These are phyloP conservation scores for Dioscorea alata DNA, from an alignment of 106 monocot species.

Conservation along the genomic window DNA sequence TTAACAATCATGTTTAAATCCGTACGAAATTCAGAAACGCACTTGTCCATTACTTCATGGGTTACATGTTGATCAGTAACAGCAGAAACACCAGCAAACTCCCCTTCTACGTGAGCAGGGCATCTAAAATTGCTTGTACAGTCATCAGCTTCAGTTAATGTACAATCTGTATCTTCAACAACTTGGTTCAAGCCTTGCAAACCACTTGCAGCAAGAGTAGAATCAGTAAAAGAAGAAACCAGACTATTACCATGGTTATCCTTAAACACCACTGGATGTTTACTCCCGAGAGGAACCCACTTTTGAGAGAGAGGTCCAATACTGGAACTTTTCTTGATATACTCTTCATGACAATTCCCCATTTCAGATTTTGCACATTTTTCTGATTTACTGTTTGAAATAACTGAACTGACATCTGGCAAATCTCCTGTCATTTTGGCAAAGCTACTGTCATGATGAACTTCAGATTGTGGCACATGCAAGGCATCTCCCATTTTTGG, in stretches of 20 bases:
- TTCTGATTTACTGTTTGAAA: slow-evolving; percentile 4
- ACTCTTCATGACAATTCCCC: slow-evolving; percentile 17
- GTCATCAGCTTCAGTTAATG: slow-evolving; percentile 19
- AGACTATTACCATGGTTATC: background rate
- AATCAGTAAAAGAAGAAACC: background rate
- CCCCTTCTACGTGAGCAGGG: slow-evolving; percentile 6
- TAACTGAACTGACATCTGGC: background rate
- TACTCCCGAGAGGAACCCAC: slow-evolving; percentile 43
- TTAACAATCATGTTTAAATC: slow-evolving; percentile 49
- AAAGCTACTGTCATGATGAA: background rate
- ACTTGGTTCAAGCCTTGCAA: slow-evolving; percentile 6
- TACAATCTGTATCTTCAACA: slow-evolving; percentile 15
- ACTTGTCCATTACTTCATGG: background rate
- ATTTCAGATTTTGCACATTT: slow-evolving; percentile 1
- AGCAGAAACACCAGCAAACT: background rate
- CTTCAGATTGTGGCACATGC: background rate
- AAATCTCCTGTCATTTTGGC: slow-evolving; percentile 1
- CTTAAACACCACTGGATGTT: slow-evolving; percentile 4
- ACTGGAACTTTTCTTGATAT: slow-evolving; percentile 2
- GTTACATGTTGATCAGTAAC: background rate
- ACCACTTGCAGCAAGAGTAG: background rate
- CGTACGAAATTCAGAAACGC: slow-evolving; percentile 13
- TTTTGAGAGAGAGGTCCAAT: slow-evolving; percentile 21
- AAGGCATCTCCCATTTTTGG: background rate
- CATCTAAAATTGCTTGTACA: background rate